Evolutionary conservation across 768 basidiomycete species (phyloP).

Genomic region (Fomitopsis serialis): DNA sequence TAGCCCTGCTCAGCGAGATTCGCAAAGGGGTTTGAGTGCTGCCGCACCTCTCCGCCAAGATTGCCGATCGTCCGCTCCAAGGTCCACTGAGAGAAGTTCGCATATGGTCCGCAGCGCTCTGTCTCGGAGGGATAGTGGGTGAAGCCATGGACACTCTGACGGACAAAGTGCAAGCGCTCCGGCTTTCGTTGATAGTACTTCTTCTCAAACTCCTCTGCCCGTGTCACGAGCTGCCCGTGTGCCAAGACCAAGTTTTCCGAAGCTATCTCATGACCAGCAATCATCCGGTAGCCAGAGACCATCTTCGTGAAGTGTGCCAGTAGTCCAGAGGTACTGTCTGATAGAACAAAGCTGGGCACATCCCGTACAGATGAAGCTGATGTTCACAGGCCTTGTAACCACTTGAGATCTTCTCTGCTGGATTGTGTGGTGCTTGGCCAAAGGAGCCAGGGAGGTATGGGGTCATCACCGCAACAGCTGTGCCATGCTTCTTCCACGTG

Average conservation of each 20-base stretch:
- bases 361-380: constrained; percentile 16
- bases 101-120: constrained; percentile 10
- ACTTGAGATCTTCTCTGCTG: too few relatives aligned
- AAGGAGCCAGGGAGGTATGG: constrained; percentile 34
- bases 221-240: constrained; percentile 15
- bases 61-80: constrained; percentile 23
- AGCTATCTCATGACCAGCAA: constrained; percentile 13
- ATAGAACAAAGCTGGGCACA: constrained; percentile 21
- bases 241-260: too few relatives aligned
- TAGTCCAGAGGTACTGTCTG: too few relatives aligned
- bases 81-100: constrained; percentile 11
- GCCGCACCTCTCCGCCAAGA: constrained; percentile 18
- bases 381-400: constrained; percentile 27
- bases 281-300: too few relatives aligned
- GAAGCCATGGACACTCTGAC: constrained; percentile 26
- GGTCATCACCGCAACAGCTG: constrained; percentile 22
- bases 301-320: too few relatives aligned
- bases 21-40: constrained; percentile 18
- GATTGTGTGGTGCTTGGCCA: constrained; percentile 35
- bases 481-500: constrained; percentile 33
- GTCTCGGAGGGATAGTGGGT: constrained; percentile 23
- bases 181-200: too few relatives aligned
- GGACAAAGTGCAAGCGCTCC: constrained; percentile 28
- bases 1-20: constrained; percentile 12
- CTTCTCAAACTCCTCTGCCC: constrained; percentile 31